Conservation (phyloP, 768 basidiomycete species). For the Hirschioporus abietinus region DNA sequence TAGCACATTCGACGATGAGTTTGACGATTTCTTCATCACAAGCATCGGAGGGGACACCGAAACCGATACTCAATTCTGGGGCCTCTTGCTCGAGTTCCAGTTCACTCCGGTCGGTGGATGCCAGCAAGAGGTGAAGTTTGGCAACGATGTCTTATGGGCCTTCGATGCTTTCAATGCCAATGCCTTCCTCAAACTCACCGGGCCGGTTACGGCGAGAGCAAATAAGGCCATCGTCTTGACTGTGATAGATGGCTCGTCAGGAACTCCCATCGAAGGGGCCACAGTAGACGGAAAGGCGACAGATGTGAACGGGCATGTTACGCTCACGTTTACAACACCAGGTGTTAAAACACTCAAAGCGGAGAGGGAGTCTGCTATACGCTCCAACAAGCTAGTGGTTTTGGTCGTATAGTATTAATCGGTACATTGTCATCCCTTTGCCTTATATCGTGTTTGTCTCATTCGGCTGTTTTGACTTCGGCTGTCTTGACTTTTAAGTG, state of each 20-base stretch:
- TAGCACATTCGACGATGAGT: slow-evolving; percentile 30
- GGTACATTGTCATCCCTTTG: too few relatives aligned
- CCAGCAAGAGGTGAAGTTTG: slow-evolving; percentile 28
- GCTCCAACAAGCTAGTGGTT: slow-evolving; percentile 25
- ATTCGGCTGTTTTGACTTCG: too few relatives aligned
- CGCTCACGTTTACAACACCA: slow-evolving; percentile 20
- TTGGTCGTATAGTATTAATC: slow-evolving; percentile 5
- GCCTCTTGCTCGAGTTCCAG: slow-evolving; percentile 29
- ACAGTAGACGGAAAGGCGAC: slow-evolving; percentile 19
- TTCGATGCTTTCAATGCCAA: slow-evolving; percentile 32
- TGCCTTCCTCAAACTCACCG: slow-evolving; percentile 31
- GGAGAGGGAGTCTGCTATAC: slow-evolving; percentile 26
- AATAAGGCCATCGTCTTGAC: slow-evolving; percentile 26
- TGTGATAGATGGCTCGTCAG: slow-evolving; percentile 34
- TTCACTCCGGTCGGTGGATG: slow-evolving; percentile 35
- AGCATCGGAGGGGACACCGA: slow-evolving; percentile 28
- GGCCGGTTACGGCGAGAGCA: slow-evolving; percentile 21
- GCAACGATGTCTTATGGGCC: slow-evolving; percentile 32
- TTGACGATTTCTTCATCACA: slow-evolving; percentile 41
- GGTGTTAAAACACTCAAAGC: slow-evolving; percentile 29
- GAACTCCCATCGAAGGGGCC: slow-evolving; percentile 29
- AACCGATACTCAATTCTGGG: slow-evolving; percentile 32
- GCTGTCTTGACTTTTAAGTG: too few relatives aligned
- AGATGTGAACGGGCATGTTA: slow-evolving; percentile 25
- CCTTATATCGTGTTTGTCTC: too few relatives aligned